phyloP scores from a whole-genome alignment of 1,284 basidiomycete genomes.

The Apiotrichum brassicae region DNA sequence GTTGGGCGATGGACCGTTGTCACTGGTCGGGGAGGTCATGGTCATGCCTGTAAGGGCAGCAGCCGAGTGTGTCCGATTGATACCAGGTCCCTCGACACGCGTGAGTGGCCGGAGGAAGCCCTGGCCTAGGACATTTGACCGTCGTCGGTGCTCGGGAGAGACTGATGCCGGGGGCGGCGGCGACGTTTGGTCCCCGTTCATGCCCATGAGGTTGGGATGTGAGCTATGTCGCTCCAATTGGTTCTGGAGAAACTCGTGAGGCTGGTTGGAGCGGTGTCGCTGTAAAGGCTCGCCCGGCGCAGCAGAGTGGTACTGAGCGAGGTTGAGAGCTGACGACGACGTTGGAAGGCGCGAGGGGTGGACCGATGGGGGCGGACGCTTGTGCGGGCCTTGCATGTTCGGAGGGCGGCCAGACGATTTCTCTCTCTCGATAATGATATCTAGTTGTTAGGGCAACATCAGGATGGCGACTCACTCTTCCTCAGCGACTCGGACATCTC shows the following conservation, averaged over 20 bases:
- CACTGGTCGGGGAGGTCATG: neutral
- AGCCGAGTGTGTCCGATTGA: constrained; percentile 23
- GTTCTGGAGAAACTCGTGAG: neutral
- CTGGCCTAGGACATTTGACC: constrained; percentile 26
- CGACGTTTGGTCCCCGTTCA: neutral
- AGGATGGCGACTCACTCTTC: constrained; percentile 28
- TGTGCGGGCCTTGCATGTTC: constrained; percentile 9
- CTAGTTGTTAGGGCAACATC: constrained; percentile 10
- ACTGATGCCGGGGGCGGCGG: neutral
- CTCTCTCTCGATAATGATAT: constrained; percentile 40
- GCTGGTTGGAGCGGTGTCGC: constrained; percentile 5
- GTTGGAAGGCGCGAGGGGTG: constrained; percentile 26
- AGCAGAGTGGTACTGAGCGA: constrained; percentile 17
- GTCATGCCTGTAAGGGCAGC: constrained; percentile 15
- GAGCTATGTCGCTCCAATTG: constrained; percentile 21
- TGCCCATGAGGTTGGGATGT: constrained; percentile 10
- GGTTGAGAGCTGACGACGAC: constrained; percentile 26
- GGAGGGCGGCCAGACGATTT: constrained; percentile 30
- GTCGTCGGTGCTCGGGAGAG: constrained; percentile 19
- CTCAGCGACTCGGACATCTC: constrained; percentile 44
- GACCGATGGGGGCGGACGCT: constrained; percentile 26
- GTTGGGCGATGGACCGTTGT: neutral
- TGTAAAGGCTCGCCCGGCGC: constrained; percentile 13
- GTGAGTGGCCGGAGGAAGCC: constrained; percentile 39
- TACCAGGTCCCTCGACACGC: constrained; percentile 17